Conservation (phyloP, 441 rosid genomes). For the Jatropha multifida region DNA sequence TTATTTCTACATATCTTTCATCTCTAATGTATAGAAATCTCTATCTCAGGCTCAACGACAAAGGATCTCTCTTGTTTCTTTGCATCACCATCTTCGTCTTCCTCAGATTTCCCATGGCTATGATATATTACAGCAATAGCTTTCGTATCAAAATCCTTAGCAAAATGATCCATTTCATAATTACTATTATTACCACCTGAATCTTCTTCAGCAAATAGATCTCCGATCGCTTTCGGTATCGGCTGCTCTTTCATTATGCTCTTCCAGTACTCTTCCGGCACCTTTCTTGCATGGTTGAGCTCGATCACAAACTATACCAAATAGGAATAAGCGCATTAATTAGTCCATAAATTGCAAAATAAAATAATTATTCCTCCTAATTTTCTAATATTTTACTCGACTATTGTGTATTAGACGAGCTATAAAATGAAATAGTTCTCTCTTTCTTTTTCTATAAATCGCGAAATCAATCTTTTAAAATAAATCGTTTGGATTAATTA, state of each 20-base stretch:
- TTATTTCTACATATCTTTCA: not conserved
- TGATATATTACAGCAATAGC: conserved; percentile 34
- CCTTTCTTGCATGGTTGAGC: conserved; percentile 31
- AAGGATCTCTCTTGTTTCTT: conserved; percentile 13
- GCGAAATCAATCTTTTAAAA: too few relatives aligned
- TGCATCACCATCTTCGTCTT: not conserved
- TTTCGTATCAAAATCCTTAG: conserved; percentile 29
- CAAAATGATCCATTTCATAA: conserved; percentile 17
- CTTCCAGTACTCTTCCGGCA: conserved; percentile 39
- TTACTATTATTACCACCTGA: conserved; percentile 1
- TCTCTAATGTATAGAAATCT: not conserved
- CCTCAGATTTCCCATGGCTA: conserved; percentile 4
- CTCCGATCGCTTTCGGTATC: conserved; percentile 29
- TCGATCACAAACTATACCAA: conserved; percentile 16
- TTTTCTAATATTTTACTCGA: too few relatives aligned
- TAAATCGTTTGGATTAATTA: too few relatives aligned
- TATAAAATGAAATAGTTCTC: too few relatives aligned
- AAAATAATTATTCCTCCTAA: too few relatives aligned
- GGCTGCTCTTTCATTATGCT: conserved; percentile 30
- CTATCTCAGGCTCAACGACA: not conserved
- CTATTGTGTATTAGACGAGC: too few relatives aligned
- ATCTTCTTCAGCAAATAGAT: conserved; percentile 18
- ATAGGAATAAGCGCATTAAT: not conserved
- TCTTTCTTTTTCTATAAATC: too few relatives aligned
- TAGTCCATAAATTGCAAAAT: not conserved